Evolutionary conservation across 257 asterid species (phyloP), one percentile per base, ranked within the genome.

Genomic region (Solanum acaule): DNA sequence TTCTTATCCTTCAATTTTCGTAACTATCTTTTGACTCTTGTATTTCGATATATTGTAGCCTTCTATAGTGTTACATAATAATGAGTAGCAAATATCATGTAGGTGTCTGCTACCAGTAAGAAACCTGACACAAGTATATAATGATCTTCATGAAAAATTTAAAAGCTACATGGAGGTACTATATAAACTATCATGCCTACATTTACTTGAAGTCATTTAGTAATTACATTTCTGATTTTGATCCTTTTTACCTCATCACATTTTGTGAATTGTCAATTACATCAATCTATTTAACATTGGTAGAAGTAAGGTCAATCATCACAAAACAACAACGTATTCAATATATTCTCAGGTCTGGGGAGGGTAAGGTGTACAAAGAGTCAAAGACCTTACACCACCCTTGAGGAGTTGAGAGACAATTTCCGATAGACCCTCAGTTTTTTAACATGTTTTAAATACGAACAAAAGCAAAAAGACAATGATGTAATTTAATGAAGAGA

Each of bases 61-160:
- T 13, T 46, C 20, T 44, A 12, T 44, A 44, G 52, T 13, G 52
- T 44, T 44, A 44, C 16, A 44, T 44, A 44, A 44, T 44, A 44
- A 4, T 44, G 15, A 44, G 16, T 44, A 44, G 16, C 5, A 44
- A 44, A 12, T 13, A 11, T 44, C 52, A 44, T 44, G 59, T 76
- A 86, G 90, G 88, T 88, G 90, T 86, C 42, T 29, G 35, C 59
- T 9, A n/a, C 65, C 31, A 42, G 8, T 77, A 73, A 67, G 42
- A 10, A 11, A 76, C 20, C 25, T 88, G n/a, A 34, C 46, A 52
- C 83, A 70, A 85, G 90, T 77, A 68, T 77, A 29, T 85, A 37
- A 4, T 23, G 18, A 75, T 77, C 83, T 88, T 52, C 83, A 23
- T 46, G 63, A 20, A 3, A 75, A 59, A 25, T 31, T 65, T 6